Evolutionary conservation across 768 basidiomycete species (phyloP), one percentile per base, ranked within the genome.

Genomic region (Russula emetica): DNA sequence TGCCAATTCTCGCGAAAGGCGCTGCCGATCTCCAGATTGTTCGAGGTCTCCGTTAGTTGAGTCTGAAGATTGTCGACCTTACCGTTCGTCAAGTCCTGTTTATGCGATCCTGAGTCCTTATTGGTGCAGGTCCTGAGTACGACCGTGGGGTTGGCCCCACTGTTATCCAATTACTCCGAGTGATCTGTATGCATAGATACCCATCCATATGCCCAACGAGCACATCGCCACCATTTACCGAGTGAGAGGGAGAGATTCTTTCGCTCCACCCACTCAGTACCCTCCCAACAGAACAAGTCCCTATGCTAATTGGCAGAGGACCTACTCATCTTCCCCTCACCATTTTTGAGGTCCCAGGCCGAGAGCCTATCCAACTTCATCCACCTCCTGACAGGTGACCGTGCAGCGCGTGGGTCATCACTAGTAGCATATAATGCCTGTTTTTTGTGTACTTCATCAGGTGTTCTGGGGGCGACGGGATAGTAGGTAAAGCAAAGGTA

Each of bases 311-410:
- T 40, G 58, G 45, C 13, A 40, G n/a, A 20, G 30, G 47, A 7
- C 53, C 53, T 22, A 44, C 58, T 44, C 58, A 26, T 60, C 58
- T 50, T 10, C 49, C 40, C 40, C 63, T 59, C 40, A 61, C 63
- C 40, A 28, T 61, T 38, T 40, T 61, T 28, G 63, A 61, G 49
- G 63, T 55, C 16, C 51, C 24, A 20, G 63, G 63, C 30, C 63
- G 59, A 5, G 63, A 61, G 26, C 59, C n/a, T 3, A 64, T 64
- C 6, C 32, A 56, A 5, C 20, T 64, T 26, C 32, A 13, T 34
- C 47, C 55, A 40, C 52, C 63, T 61, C 55, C 49, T 28, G 63
- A 22, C 7, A 32, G 1, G 34, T 34, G 34, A 34, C 11, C 2
- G 34, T 10, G 34, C 34, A 11, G 34, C 9, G 34, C 34, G 34